These are phyloP conservation scores for Yamadazyma sp. DNA, from an alignment of 805 yeast species.

Conservation along the genomic window DNA sequence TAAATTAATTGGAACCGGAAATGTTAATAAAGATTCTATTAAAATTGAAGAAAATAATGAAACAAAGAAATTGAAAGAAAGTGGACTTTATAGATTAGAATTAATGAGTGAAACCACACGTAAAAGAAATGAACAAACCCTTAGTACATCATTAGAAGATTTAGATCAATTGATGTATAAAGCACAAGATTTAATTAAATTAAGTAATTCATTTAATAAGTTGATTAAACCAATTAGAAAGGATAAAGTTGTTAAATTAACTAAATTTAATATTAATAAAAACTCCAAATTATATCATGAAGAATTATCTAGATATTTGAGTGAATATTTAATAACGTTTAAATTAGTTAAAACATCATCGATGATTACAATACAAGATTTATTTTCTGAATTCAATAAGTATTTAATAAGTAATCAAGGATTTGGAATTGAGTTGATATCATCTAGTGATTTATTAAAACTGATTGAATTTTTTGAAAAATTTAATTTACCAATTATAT, in stretches of 20 bases:
- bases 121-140: conserved; percentile 54
- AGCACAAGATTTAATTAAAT: conserved; percentile 65
- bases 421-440: conserved; percentile 59
- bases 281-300: conserved; percentile 43
- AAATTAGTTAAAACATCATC: conserved; percentile 30
- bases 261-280: conserved; percentile 35
- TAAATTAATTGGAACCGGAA: conserved; percentile 28
- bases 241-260: conserved; percentile 14
- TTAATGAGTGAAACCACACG: conserved; percentile 51
- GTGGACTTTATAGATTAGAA: conserved; percentile 75
- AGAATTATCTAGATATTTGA: conserved; percentile 75
- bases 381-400: conserved; percentile 41
- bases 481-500: conserved; percentile 55
- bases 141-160: conserved; percentile 72
- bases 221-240: conserved; percentile 13
- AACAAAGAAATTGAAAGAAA: conserved; percentile 3
- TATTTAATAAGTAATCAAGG: conserved; percentile 34
- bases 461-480: conserved; percentile 57
- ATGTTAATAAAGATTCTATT: conserved; percentile 35
- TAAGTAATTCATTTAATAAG: conserved; percentile 46
- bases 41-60: conserved; percentile 14
- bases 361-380: conserved; percentile 39
- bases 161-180: conserved; percentile 72
- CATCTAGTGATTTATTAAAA: conserved; percentile 63
- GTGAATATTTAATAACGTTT: conserved; percentile 55